Conservation (phyloP, 495 filamentous ascomycete genomes). For the Lindgomyces ingoldianus region DNA sequence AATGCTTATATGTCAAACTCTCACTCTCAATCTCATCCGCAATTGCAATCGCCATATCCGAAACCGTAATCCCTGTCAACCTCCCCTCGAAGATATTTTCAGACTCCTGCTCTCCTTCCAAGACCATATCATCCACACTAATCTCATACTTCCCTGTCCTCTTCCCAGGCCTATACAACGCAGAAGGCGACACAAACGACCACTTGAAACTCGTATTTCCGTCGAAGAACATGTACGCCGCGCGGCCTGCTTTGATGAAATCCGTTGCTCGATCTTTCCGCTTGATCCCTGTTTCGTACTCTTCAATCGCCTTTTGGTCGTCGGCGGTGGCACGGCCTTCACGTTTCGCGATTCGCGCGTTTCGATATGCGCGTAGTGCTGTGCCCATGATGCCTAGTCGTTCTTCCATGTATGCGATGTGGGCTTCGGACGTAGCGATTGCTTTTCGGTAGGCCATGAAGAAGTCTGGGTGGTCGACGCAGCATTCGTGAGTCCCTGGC, state of each 20-base stretch:
- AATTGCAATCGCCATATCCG: conserved; percentile 41
- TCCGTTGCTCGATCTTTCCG: conserved; percentile 29
- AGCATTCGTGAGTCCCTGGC: conserved; percentile 17
- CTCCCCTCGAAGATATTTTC: conserved; percentile 36
- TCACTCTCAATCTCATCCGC: conserved; percentile 40
- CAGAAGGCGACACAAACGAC: conserved; percentile 36
- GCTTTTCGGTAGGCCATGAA: conserved; percentile 41
- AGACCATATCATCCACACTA: conserved; percentile 35
- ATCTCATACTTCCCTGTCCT: conserved; percentile 40
- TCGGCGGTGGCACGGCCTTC: conserved; percentile 23
- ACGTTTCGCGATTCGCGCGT: conserved; percentile 28
- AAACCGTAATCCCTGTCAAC: conserved; percentile 37
- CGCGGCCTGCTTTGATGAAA: conserved; percentile 38
- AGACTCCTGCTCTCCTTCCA: conserved; percentile 26
- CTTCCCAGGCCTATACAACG: conserved; percentile 36
- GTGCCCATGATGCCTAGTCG: conserved; percentile 35
- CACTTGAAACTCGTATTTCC: conserved; percentile 37
- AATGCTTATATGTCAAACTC: conserved; percentile 39
- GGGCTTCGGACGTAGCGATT: conserved; percentile 39
- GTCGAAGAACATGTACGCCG: conserved; percentile 39
- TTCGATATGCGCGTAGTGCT: conserved; percentile 31
- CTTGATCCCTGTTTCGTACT: conserved; percentile 29
- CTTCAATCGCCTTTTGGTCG: conserved; percentile 15
- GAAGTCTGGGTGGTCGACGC: conserved; percentile 36
- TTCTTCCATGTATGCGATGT: conserved; percentile 40